Conservation (phyloP, 768 basidiomycete genomes). For the Tulasnella sp. region DNA sequence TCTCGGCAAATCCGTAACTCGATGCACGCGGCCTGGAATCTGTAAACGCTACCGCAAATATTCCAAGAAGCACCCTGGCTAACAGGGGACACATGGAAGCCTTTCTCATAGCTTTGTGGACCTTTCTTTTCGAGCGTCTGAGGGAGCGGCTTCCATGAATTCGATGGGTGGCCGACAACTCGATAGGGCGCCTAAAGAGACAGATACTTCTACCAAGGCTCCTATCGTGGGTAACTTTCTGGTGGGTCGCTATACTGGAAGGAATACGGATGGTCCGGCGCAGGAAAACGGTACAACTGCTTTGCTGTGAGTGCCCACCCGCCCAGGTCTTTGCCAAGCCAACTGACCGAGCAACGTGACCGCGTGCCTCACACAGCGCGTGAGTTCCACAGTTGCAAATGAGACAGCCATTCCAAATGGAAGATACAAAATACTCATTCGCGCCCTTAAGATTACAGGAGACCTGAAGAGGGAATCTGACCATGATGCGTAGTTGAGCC, state of each 20-base stretch:
- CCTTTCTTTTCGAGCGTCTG: neutral
- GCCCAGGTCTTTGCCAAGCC: neutral
- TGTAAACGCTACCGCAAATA: neutral
- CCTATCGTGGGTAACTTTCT: conserved; percentile 4
- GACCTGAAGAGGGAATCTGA: conserved; percentile 43
- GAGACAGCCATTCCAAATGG: conserved; percentile 15
- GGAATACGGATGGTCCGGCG: neutral
- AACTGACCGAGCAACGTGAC: neutral
- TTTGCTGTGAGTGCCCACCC: neutral
- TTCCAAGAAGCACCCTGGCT: neutral
- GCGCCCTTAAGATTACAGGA: conserved; percentile 44
- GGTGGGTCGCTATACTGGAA: neutral
- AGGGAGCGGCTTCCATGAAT: neutral
- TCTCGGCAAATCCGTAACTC: conserved; percentile 1
- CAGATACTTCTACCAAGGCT: neutral
- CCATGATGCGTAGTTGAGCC: conserved; percentile 46
- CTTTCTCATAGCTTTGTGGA: neutral
- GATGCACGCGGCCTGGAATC: neutral
- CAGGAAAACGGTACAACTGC: neutral
- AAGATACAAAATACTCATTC: neutral
- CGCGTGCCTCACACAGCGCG: neutral
- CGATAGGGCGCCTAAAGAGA: conserved; percentile 1
- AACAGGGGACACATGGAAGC: neutral
- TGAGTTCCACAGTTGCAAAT: neutral
- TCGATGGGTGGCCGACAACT: neutral